Evolutionary conservation across 2,329 filamentous ascomycete species (phyloP), one percentile per base, ranked within the genome.

Genomic region (Alternaria brassicae): DNA sequence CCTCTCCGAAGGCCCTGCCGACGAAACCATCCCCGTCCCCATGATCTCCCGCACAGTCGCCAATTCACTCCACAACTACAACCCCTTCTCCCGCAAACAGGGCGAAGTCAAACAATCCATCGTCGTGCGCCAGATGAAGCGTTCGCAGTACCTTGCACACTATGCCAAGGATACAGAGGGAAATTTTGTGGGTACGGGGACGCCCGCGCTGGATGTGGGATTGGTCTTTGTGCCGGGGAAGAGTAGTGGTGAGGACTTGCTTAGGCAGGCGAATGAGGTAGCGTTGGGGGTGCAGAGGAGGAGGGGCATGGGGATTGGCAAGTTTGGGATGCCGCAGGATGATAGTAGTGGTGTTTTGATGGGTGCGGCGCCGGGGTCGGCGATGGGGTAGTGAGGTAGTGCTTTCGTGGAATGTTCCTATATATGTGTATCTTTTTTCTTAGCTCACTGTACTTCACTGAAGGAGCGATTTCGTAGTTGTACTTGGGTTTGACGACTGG

Each of bases 161-260:
- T 77, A 77, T 40, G 69, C 66, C n/a, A 73, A 74, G 17, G 70
- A 76, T 47, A 42, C 57, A 0, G 55, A 73, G 2, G 74, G 73
- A 1, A 74, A 72, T 3, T 75, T 70, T 32, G 25, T 74, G 1
- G 71, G 73, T 0, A 74, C 70, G 0, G 61, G 65, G 23, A 61
- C 44, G 7, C 60, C 65, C 1, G 72, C 72, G 1, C 62, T 56
- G 8, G 72, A 76, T 62, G 64, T 62, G 0, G 69, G 60, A 0
- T 39, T 74, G 30, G 70, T 76, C 0, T 75, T 75, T 53, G 72
- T 74, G 13, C 69, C 71, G 0, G 62, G 62, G 4, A 73, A 73
- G 57, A 64, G 68, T 15, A 74, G 67, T 3, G 59, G 65, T 1
- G 70, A 71, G 37, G 71, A 76, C 27, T 23, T 75, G 37, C 25